Evolutionary conservation across 352 stramenopile genomes (phyloP).

Genomic region (Pythium brachiatum): DNA sequence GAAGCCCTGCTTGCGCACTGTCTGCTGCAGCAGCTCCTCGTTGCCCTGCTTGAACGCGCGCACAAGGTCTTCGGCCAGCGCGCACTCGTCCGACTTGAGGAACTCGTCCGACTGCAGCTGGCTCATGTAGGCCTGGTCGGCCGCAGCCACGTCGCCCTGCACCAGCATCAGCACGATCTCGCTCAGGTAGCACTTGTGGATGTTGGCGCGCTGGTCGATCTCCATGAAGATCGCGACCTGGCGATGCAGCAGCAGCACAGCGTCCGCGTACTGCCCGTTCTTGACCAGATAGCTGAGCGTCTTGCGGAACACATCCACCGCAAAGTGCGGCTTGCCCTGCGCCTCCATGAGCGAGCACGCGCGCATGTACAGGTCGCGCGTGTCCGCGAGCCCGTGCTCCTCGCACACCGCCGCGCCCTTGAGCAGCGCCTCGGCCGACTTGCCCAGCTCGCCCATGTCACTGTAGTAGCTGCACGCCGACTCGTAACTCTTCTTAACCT

Average conservation of each 20-base stretch:
- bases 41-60: constrained; percentile 77
- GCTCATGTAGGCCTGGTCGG: constrained; percentile 71
- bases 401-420: constrained; percentile 59
- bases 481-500: constrained; percentile 62
- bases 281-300: constrained; percentile 74
- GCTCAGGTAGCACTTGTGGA: constrained; percentile 74
- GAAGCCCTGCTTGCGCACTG: constrained; percentile 71
- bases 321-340: constrained; percentile 82
- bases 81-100: constrained; percentile 74
- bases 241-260: constrained; percentile 44
- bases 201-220: constrained; percentile 65
- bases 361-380: constrained; percentile 57
- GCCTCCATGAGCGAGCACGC: constrained; percentile 75
- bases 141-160: constrained; percentile 61
- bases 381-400: constrained; percentile 41
- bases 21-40: constrained; percentile 67
- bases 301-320: constrained; percentile 78
- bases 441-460: constrained; percentile 83
- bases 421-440: constrained; percentile 71
- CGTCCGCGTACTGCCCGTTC: constrained; percentile 42
- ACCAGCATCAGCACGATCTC: constrained; percentile 63
- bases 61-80: constrained; percentile 71
- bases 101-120: constrained; percentile 77
- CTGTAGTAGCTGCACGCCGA: constrained; percentile 60
- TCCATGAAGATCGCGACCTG: constrained; percentile 52